These are phyloP conservation scores for Aegilops umbellulata DNA, from an alignment of 176 grass and related monocot species.

Conservation along the genomic window DNA sequence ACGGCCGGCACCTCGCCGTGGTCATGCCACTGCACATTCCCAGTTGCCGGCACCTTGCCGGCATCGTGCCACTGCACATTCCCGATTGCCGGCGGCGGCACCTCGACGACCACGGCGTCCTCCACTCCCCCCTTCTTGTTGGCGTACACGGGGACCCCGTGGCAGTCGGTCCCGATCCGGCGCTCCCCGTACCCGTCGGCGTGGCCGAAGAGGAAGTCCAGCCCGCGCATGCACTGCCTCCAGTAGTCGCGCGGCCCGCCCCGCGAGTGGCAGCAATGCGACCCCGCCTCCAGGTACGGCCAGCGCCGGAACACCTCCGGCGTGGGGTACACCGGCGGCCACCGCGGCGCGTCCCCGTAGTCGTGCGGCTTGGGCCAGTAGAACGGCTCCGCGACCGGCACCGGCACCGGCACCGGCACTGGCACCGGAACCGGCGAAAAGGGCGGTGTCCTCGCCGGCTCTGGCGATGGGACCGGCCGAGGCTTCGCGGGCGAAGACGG, in stretches of 20 bases:
- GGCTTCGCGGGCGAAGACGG: background rate
- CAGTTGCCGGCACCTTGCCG: background rate
- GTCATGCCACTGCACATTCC: conserved; percentile 45
- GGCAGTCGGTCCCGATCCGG: conserved; percentile 43
- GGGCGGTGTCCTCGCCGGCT: background rate
- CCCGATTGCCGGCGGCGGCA: conserved; percentile 38
- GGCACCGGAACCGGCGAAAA: background rate
- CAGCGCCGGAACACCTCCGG: conserved; percentile 62
- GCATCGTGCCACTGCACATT: conserved; percentile 47
- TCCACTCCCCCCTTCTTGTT: conserved; percentile 51
- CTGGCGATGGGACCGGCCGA: background rate
- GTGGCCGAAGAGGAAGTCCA: conserved; percentile 92
- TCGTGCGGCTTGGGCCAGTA: conserved; percentile 63
- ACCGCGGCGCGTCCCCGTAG: conserved; percentile 34
- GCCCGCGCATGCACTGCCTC: conserved; percentile 61
- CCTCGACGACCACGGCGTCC: conserved; percentile 56
- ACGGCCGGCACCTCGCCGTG: background rate
- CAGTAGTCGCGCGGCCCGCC: conserved; percentile 53
- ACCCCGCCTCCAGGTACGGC: conserved; percentile 11
- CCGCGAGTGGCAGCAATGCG: conserved; percentile 7
- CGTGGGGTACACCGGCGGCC: conserved; percentile 34
- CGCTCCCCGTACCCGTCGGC: conserved; percentile 83
- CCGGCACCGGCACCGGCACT: background rate
- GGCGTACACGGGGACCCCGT: conserved; percentile 74
- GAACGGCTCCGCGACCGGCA: conserved; percentile 41